Evolutionary conservation across 176 grass and related monocot species (phyloP), one percentile per base, ranked within the genome.

Genomic region (Neostapfia colusana): DNA sequence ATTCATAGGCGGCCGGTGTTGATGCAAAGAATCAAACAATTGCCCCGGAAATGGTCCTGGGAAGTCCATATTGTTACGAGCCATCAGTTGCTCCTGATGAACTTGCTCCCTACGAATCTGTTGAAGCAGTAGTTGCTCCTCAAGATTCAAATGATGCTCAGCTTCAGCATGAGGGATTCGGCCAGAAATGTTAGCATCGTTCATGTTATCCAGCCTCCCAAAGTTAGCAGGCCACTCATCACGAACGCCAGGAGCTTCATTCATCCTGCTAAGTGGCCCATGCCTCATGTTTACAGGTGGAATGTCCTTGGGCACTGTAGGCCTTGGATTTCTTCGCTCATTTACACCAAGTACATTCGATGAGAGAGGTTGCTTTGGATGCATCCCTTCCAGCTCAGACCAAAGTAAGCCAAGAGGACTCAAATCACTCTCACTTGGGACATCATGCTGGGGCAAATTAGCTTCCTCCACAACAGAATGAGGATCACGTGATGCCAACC

Each of bases 361-460:
- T 27, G 94, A 97, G 40, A 99, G 92, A 55, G 96, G 95, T 68
- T 90, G 89, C 50, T 90, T 99, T 16, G 80, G 81, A 75, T 95
- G 89, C 68, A 85, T 87, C 59, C 85, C 89, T 88, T 99, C 89
- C 45, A 99, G 88, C 65, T 99, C 96, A 80, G 96, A 99, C 96
- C 92, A 99, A 64, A 92, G 85, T 49, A 99, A 90, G 36, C 92
- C 92, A 73, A 99, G 89, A 89, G 89, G 89, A 51, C 88, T 99
- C 41, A 90, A 61, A 65, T 95, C 92, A 77, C 81, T 86, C 77
- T 90, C 89, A 65, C 82, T 81, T 16, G 65, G 67, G 67, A 68
- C 55, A 71, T 83, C 76, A 74, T 76, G 85, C 42, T 75, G 78
- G 12, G 70, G 65, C 63, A 85, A 78, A 72, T 80, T 90, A 67